Conservation (phyloP, 2,329 filamentous ascomycete species). For the Ophiostoma perfectum region DNA sequence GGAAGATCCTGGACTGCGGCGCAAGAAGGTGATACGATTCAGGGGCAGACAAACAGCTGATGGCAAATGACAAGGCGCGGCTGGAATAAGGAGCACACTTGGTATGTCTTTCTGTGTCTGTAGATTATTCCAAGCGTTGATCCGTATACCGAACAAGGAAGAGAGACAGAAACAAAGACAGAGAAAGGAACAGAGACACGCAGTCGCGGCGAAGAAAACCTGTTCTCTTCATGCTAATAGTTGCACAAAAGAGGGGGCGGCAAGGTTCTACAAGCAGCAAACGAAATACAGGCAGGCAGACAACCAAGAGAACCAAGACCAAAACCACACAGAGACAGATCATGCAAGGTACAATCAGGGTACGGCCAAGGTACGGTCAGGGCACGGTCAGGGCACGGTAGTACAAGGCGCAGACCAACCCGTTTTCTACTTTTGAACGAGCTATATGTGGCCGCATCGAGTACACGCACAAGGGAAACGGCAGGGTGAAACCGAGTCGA, state of each 20-base stretch:
- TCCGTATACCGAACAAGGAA: slow-evolving; percentile 1
- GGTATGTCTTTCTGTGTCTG: neutral
- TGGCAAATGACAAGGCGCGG: neutral
- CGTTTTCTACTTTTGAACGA: neutral
- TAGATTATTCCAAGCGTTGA: neutral
- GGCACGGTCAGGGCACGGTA: too few relatives aligned
- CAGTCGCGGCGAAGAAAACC: neutral
- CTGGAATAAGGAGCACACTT: neutral
- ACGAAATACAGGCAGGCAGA: neutral
- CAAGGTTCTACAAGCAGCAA: neutral
- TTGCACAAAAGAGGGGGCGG: neutral
- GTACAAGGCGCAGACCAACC: neutral
- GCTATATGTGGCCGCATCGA: neutral
- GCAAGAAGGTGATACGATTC: neutral
- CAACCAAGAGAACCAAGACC: too few relatives aligned
- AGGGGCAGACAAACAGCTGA: neutral
- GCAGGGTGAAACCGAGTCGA: neutral
- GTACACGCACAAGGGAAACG: neutral
- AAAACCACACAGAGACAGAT: neutral
- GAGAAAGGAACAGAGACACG: neutral
- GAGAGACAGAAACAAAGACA: neutral
- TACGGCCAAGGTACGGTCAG: neutral
- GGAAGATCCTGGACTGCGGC: neutral
- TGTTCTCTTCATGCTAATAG: neutral
- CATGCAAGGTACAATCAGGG: neutral